Base-by-base conservation (phyloP, 257 asterid species). In the Solanum paucissectum region DNA sequence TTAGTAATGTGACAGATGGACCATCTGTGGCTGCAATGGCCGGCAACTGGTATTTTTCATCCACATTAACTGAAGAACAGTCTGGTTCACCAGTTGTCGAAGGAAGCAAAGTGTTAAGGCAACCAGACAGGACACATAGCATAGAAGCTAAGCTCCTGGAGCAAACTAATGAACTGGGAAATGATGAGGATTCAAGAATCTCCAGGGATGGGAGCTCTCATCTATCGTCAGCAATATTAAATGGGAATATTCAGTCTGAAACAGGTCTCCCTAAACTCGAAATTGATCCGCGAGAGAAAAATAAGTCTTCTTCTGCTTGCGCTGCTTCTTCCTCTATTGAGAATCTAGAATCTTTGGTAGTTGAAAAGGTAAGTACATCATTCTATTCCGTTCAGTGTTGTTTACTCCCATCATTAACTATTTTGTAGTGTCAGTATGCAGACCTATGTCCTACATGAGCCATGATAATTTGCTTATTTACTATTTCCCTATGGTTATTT, bases 341-440 rank as follows among this genome's bases (percentile, higher is more conserved):
- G 90, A 90, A 88, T 85, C 29, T 88, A 87, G 87, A 89, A 81
- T 91, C 89, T 55, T 84, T 91, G 83, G 84, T 42, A 27, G 86
- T 89, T 81, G 91, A 73, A 87, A 83, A 90, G 95, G 98, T 95
- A 52, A 86, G 93, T 86, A 25, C 66, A 44, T 49, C 38, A 79
- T 79, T 79, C 84, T 16, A 77, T 46, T 44, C 85, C 38, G 5
- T 79, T 79, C 16, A 10, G 16, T 77, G 62, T 77, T 77, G 62
- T n/a, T 44, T 42, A 42, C 38, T 6, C 37, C n/a, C 8, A 77
- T 40, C 84, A 42, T 42, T 79, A 27, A 46, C 38, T 81, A 42
- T 29, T n/a, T 5, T 81, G 40, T 79, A 60, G 85, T 29, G 40
- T 46, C 68, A 29, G 66, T 46, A 46, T 46, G 85, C 85, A 81